These are phyloP conservation scores for Volvox reticuliferus DNA, from an alignment of 139 green algal genomes.

Conservation along the genomic window DNA sequence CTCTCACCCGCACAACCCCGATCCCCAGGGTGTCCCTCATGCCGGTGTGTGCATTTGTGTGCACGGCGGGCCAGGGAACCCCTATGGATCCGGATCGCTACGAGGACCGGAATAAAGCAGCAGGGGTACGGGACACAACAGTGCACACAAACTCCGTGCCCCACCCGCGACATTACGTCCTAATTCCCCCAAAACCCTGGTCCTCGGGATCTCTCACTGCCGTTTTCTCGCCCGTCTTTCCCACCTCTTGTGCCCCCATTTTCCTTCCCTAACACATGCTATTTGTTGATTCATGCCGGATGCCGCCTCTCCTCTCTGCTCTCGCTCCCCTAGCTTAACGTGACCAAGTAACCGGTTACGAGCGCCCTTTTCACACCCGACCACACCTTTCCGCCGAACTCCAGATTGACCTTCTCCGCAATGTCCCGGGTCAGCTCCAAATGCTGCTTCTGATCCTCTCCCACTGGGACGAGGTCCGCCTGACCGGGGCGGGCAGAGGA, in stretches of 20 bases:
- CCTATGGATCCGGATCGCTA: no score
- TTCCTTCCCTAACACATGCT: not conserved
- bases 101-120: no score
- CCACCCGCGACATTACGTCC: no score
- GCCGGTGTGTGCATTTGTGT: no score
- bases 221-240: not conserved
- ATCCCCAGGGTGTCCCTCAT: no score
- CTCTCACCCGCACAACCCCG: no score
- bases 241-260: not conserved
- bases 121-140: no score
- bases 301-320: not conserved
- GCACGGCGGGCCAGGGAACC: no score
- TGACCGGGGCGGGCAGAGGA: conserved; percentile 53
- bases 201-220: not conserved
- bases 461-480: conserved; percentile 97
- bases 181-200: not conserved
- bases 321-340: no score
- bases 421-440: conserved; percentile 91
- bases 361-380: not conserved
- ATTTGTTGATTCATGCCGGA: no score
- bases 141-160: no score
- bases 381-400: conserved; percentile 87
- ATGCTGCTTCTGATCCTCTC: conserved; percentile 99
- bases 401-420: conserved; percentile 86
- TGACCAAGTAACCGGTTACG: no score